These are phyloP conservation scores for Aspergillus sergii DNA, from an alignment of 2,329 filamentous ascomycete genomes.

Conservation along the genomic window DNA sequence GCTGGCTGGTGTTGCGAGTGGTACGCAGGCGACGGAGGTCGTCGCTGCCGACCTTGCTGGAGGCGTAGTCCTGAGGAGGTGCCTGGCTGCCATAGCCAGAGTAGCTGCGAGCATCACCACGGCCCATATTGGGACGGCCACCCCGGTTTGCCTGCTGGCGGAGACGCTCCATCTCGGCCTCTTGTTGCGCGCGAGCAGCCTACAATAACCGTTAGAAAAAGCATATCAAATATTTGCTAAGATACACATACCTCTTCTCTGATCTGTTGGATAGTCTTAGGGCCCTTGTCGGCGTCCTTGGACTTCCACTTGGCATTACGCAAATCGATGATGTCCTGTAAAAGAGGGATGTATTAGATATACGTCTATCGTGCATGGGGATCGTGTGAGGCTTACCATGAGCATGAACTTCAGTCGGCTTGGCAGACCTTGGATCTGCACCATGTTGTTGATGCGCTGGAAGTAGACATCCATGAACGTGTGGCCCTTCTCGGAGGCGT, in stretches of 20 bases:
- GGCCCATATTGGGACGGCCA: conserved; percentile 71
- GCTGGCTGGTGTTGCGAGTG: conserved; percentile 65
- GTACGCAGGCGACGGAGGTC: conserved; percentile 78
- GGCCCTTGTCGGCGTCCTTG: conserved; percentile 90
- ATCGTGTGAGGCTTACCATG: conserved; percentile 55
- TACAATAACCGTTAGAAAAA: conserved; percentile 17
- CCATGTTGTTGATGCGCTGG: conserved; percentile 78
- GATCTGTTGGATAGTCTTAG: conserved; percentile 94
- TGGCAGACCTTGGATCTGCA: conserved; percentile 76
- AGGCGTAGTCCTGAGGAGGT: conserved; percentile 68
- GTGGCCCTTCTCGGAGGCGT: conserved; percentile 78
- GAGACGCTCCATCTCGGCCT: conserved; percentile 68
- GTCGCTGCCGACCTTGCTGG: conserved; percentile 86
- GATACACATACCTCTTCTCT: conserved; percentile 67
- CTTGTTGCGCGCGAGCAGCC: conserved; percentile 77
- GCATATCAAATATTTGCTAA: conserved; percentile 7
- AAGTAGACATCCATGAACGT: conserved; percentile 95
- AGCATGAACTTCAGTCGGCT: conserved; percentile 96
- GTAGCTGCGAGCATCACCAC: conserved; percentile 85
- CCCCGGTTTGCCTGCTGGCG: conserved; percentile 59
- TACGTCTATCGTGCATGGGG: not conserved
- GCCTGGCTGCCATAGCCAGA: conserved; percentile 69
- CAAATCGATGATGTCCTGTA: conserved; percentile 78
- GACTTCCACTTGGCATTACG: conserved; percentile 76
- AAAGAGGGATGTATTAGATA: not conserved